A percentile compares a stretch with the other conserved stretches of the same genome.
Evolutionary conservation across 2,329 filamentous ascomycete genomes (phyloP).

Genomic region (Neofusicoccum sp.): DNA sequence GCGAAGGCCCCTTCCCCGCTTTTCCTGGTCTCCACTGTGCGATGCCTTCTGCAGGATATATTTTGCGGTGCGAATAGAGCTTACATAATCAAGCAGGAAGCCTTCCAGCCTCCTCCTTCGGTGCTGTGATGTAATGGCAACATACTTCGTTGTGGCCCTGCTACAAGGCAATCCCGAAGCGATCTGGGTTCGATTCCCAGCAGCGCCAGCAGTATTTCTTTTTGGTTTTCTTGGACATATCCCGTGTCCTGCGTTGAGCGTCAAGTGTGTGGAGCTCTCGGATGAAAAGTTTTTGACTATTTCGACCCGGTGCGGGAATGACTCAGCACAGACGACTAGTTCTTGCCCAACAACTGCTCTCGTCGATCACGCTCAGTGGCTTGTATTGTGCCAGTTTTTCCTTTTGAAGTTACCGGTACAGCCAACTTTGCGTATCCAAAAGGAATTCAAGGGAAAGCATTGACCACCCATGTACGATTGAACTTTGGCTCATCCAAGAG

Average conservation of each 20-base stretch:
- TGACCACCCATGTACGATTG: no score
- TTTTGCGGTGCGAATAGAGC: rapidly evolving
- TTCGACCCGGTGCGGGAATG: not conserved
- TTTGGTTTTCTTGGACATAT: not conserved
- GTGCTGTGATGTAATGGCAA: constrained; percentile 12
- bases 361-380: no score
- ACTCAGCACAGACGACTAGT: not conserved
- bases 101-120: not conserved
- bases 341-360: no score
- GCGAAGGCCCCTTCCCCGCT: not conserved
- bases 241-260: not conserved
- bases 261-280: not conserved
- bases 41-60: not conserved
- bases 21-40: not conserved
- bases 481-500: no score
- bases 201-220: constrained; percentile 1
- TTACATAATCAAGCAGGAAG: not conserved
- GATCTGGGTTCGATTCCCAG: constrained; percentile 22
- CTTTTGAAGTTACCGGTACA: no score
- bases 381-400: no score
- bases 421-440: no score
- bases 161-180: not conserved
- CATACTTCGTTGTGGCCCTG: constrained; percentile 5
- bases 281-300: not conserved
- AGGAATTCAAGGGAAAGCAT: no score